These are phyloP conservation scores for Trichoderma citrinoviride DNA, from an alignment of 2,329 filamentous ascomycete species.

Conservation along the genomic window DNA sequence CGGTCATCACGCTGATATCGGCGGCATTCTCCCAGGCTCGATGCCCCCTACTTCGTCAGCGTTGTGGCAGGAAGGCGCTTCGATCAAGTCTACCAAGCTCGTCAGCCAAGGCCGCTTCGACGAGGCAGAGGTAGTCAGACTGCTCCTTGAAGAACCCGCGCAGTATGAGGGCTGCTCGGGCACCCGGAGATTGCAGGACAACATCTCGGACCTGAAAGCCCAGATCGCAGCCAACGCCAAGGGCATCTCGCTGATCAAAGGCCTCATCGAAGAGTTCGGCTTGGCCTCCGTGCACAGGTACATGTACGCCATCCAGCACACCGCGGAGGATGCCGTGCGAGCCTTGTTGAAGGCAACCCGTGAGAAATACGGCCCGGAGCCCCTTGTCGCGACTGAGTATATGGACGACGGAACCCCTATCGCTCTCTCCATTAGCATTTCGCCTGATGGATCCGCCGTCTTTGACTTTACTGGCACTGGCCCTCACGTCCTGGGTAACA, in stretches of 20 bases:
- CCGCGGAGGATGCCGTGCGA: constrained; percentile 61
- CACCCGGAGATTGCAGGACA: constrained; percentile 76
- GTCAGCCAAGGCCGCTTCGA: constrained; percentile 76
- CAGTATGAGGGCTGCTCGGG: constrained; percentile 73
- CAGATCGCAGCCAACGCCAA: constrained; percentile 86
- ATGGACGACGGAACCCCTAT: constrained; percentile 89
- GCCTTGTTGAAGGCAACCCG: constrained; percentile 36
- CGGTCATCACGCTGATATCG: constrained; percentile 52
- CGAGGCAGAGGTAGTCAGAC: constrained; percentile 69
- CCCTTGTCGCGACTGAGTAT: constrained; percentile 46
- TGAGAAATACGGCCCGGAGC: constrained; percentile 22
- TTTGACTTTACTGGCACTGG: constrained; percentile 50
- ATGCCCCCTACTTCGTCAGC: constrained; percentile 76
- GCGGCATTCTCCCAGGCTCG: constrained; percentile 75
- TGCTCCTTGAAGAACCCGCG: constrained; percentile 71
- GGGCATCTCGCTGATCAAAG: constrained; percentile 71
- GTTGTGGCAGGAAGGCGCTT: constrained; percentile 63
- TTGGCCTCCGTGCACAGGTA: constrained; percentile 67
- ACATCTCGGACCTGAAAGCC: constrained; percentile 81
- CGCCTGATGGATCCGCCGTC: constrained; percentile 69
- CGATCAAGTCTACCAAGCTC: constrained; percentile 66
- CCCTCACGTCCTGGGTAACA: constrained; percentile 34
- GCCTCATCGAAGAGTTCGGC: constrained; percentile 70
- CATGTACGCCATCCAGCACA: constrained; percentile 43
- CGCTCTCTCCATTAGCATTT: constrained; percentile 69